These are phyloP conservation scores for Candida nemodendra DNA, from an alignment of 805 yeast species.

Conservation along the genomic window DNA sequence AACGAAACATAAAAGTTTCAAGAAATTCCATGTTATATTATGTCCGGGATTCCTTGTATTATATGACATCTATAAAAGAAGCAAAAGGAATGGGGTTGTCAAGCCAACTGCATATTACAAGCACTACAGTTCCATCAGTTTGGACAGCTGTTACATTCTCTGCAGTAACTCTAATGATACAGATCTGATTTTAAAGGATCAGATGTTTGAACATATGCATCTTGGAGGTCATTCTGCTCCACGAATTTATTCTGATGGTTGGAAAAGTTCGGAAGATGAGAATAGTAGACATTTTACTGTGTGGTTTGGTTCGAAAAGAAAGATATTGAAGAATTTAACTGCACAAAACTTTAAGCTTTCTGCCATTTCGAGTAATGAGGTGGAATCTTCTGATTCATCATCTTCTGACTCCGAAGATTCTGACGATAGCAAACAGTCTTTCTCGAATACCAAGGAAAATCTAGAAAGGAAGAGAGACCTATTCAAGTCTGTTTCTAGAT, in stretches of 20 bases:
- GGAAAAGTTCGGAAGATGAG: constrained; percentile 80
- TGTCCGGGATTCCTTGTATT: constrained; percentile 69
- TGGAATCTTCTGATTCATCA: constrained; percentile 1
- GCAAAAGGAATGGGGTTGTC: constrained; percentile 40
- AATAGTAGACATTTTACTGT: constrained; percentile 72
- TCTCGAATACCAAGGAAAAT: neutral
- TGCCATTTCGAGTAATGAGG: constrained; percentile 5
- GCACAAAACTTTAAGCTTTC: constrained; percentile 6
- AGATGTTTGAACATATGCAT: constrained; percentile 40
- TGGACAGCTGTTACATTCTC: constrained; percentile 70
- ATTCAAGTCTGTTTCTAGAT: constrained; percentile 44
- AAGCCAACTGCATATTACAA: constrained; percentile 48
- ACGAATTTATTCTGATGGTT: constrained; percentile 75
- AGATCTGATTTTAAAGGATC: constrained; percentile 49
- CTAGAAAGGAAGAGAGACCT: constrained; percentile 29
- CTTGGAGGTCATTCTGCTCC: constrained; percentile 66
- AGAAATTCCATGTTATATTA: constrained; percentile 57
- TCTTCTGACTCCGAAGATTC: neutral
- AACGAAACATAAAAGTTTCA: constrained; percentile 66
- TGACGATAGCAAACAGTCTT: neutral
- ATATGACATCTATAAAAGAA: constrained; percentile 50
- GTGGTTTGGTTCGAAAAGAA: constrained; percentile 73
- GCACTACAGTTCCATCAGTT: constrained; percentile 57
- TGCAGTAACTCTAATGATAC: constrained; percentile 61
- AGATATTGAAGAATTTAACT: constrained; percentile 32